Conservation (phyloP, 352 stramenopile genomes). For the Paralagenidium karlingii region DNA sequence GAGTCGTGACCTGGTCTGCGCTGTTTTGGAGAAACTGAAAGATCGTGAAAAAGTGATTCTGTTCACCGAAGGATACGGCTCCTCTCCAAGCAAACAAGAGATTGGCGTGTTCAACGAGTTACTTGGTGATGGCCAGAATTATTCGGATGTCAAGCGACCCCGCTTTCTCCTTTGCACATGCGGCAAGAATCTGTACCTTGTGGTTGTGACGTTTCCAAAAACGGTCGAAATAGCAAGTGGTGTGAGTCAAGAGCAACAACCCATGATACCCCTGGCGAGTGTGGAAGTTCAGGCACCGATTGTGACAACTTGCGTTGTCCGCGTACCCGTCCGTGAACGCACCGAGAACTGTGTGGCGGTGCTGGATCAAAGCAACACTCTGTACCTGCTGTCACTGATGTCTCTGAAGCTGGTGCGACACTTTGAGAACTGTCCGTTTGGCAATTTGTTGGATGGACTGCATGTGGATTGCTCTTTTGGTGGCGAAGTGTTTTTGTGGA, state of each 20-base stretch:
- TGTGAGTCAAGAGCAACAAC: conserved; percentile 24
- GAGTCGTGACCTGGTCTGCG: conserved; percentile 21
- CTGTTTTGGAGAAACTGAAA: conserved; percentile 32
- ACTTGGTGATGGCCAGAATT: conserved; percentile 5
- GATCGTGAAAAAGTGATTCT: conserved; percentile 33
- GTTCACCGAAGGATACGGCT: no score
- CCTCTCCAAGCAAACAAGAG: no score
- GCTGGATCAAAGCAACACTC: conserved; percentile 45
- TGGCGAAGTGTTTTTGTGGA: conserved; percentile 38
- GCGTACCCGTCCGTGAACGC: conserved; percentile 31
- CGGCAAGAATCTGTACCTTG: conserved; percentile 34
- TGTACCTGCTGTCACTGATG: conserved; percentile 54
- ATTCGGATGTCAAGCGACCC: conserved; percentile 19
- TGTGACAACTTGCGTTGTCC: conserved; percentile 31
- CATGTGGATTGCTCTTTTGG: conserved; percentile 26
- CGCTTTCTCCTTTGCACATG: conserved; percentile 49
- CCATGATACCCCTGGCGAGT: conserved; percentile 31
- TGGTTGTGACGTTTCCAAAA: conserved; percentile 28
- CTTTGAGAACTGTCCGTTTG: conserved; percentile 16
- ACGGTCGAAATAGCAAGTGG: conserved; percentile 46
- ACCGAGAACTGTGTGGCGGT: conserved; percentile 53
- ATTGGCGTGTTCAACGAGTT: conserved; percentile 4
- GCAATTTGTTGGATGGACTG: conserved; percentile 28
- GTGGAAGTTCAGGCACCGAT: conserved; percentile 29
- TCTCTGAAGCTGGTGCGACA: conserved; percentile 40